Percentiles rank a stretch among this genome's conserved stretches.
Evolutionary conservation across 1,284 basidiomycete genomes (phyloP).

Genomic region (Inonotus hispidus): DNA sequence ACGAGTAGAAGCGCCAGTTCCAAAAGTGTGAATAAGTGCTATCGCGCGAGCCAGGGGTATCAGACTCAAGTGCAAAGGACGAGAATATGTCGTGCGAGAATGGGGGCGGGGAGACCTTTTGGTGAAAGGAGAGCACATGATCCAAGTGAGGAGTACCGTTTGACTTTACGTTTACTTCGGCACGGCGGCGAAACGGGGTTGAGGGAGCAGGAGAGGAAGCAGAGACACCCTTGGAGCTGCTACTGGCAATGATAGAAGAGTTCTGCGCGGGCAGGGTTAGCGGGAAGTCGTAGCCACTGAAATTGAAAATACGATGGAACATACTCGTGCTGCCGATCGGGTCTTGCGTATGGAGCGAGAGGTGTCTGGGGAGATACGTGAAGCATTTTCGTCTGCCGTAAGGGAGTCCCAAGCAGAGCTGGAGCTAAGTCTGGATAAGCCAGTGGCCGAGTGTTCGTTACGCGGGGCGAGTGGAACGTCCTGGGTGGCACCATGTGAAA

Average conservation of each 20-base stretch:
- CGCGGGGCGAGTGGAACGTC: background rate
- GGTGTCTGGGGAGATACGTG: background rate
- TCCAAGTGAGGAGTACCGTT: constrained; percentile 9
- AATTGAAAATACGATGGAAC: background rate
- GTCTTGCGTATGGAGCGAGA: background rate
- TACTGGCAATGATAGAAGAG: background rate
- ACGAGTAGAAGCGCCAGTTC: constrained; percentile 7
- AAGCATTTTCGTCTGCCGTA: background rate
- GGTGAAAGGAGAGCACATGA: constrained; percentile 15
- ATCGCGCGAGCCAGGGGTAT: background rate
- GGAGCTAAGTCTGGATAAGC: background rate
- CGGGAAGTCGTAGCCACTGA: background rate
- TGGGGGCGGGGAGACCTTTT: constrained; percentile 4
- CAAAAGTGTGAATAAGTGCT: background rate
- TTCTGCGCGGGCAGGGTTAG: background rate
- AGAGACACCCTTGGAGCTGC: background rate
- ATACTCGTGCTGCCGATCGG: background rate
- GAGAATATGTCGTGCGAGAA: constrained; percentile 9
- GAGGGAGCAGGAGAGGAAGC: background rate
- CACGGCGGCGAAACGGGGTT: background rate
- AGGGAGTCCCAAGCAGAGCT: background rate
- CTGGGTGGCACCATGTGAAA: background rate
- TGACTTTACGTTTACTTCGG: background rate
- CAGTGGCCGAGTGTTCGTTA: background rate
- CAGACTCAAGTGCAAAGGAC: background rate